Evolutionary conservation across 73 alveolate genomes (phyloP).

Genomic region (Loxodes magnus): DNA sequence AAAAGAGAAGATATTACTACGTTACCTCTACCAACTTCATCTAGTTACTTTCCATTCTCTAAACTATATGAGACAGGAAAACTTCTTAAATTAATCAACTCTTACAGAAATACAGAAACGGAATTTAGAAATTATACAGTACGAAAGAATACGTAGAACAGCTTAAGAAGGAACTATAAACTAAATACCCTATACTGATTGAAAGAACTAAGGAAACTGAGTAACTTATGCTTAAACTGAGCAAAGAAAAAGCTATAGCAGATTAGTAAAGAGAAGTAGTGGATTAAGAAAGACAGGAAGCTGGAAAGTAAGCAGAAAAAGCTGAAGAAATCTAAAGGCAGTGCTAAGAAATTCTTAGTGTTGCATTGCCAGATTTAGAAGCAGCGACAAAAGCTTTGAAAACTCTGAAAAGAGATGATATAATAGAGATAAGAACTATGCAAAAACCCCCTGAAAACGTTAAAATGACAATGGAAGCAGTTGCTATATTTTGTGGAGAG

Average conservation of each 20-base stretch:
- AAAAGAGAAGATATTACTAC: slow-evolving; percentile 29
- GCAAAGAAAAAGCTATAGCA: slow-evolving; percentile 75
- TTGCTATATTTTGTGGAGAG: slow-evolving; percentile 53
- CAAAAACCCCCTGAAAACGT: slow-evolving; percentile 91
- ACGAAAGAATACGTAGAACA: slow-evolving; percentile 73
- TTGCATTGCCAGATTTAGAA: slow-evolving; percentile 83
- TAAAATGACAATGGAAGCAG: slow-evolving; percentile 71
- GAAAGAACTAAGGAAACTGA: slow-evolving; percentile 82
- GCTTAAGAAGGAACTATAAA: slow-evolving; percentile 79
- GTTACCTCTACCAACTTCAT: slow-evolving; percentile 39
- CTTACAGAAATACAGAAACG: slow-evolving; percentile 69
- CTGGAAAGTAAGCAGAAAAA: slow-evolving; percentile 63
- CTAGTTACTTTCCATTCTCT: slow-evolving; percentile 47
- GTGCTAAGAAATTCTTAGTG: slow-evolving; percentile 67
- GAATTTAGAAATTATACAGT: slow-evolving; percentile 72
- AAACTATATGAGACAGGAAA: slow-evolving; percentile 34
- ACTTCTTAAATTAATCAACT: slow-evolving; percentile 31
- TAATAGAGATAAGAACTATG: slow-evolving; percentile 80
- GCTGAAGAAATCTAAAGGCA: slow-evolving; percentile 72
- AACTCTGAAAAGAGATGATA: slow-evolving; percentile 72
- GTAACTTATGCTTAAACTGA: slow-evolving; percentile 57
- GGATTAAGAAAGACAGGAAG: slow-evolving; percentile 76
- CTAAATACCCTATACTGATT: slow-evolving; percentile 79
- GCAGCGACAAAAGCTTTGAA: slow-evolving; percentile 81
- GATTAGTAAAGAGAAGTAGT: slow-evolving; percentile 78